A percentile compares a stretch with the other conserved stretches of the same genome.
These are phyloP conservation scores for Cucurbitaria berberidis DNA, from an alignment of 2,329 filamentous ascomycete genomes.

Conservation along the genomic window DNA sequence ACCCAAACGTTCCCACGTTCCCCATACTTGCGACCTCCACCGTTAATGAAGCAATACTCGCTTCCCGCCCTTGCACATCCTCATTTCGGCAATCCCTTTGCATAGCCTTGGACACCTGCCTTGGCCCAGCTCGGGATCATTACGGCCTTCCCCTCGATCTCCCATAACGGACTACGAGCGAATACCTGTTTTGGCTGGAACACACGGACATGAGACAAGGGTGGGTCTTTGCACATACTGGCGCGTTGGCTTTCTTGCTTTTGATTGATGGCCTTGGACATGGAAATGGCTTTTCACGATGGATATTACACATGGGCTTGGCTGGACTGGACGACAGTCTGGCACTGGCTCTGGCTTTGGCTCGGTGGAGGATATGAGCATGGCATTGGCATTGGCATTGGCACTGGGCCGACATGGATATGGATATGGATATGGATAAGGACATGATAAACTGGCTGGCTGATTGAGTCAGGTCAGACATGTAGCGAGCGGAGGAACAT, in stretches of 20 bases:
- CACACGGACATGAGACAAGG: background rate
- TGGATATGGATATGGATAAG: too few relatives aligned
- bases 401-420: too few relatives aligned
- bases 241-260: too few relatives aligned
- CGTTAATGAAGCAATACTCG: background rate
- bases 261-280: background rate
- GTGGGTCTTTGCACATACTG: too few relatives aligned
- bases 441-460: too few relatives aligned
- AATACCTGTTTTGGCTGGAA: background rate
- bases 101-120: background rate
- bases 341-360: background rate
- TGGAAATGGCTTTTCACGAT: too few relatives aligned
- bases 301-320: too few relatives aligned
- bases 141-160: background rate
- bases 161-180: background rate
- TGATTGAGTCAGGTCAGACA: too few relatives aligned
- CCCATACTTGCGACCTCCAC: background rate
- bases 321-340: too few relatives aligned
- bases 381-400: too few relatives aligned
- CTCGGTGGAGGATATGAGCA: too few relatives aligned
- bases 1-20: background rate
- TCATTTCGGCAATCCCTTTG: background rate
- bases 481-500: too few relatives aligned
- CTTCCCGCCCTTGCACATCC: background rate
- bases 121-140: background rate